Evolutionary conservation across 805 yeast genomes (phyloP), one percentile per base, ranked within the genome.

Genomic region (Blastobotrys peoriensis): DNA sequence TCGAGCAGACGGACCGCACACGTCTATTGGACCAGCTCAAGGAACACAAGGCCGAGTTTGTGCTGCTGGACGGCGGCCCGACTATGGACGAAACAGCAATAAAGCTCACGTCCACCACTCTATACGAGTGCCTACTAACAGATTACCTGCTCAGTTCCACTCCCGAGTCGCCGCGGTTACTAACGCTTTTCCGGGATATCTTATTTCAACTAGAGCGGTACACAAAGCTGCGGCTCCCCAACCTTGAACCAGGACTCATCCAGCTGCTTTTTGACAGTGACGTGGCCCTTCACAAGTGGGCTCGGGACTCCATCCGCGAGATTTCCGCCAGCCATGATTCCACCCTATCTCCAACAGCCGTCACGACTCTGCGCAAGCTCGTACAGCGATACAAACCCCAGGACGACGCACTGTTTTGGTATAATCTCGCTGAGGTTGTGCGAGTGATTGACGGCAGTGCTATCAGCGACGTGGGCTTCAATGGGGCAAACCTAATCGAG

Each of bases 191-290:
- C 18, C 15, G n/a, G 5, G 17, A 39, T 3, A 21, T 23, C 23
- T 19, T 38, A 8, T 34, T 39, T 21, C 16, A 23, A 18, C 33
- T 44, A 28, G 43, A 44, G 25, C 28, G 17, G 22, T n/a, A 13
- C 33, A 20, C 15, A 10, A 22, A 30, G 22, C 21, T 30, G 10
- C 18, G 30, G 16, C 36, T 38, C 10, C 40, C 41, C 4, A 46
- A 41, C 3, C 18, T 27, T 15, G 15, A 41, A 5, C 41, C 41
- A 10, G 43, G 46, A 2, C 36, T 38, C n/a, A 13, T 41, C 10
- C 16, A 38, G 13, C 40, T 47, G 17, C 39, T 47, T 30, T 47
- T 44, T 36, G 40, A 44, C 25, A 30, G 21, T 6, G 48, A 41
- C 21, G 18, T 13, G 13, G 43, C 33, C 21, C 36, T 37, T 16